These are phyloP conservation scores for Eucalyptus urophylla DNA, from an alignment of 345 rosid genomes.

Conservation along the genomic window DNA sequence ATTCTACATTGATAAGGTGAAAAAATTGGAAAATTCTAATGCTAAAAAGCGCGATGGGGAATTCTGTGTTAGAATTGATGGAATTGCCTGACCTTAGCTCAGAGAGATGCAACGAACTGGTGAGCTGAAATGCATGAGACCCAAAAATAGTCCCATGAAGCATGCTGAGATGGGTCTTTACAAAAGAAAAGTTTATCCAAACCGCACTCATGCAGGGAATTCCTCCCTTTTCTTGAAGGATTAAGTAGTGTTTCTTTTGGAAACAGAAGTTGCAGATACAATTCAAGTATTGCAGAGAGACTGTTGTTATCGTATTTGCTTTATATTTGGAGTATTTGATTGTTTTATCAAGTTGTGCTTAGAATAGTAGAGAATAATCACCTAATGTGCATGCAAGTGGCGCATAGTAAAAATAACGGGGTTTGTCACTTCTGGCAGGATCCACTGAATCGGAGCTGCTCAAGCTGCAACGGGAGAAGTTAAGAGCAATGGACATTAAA, in stretches of 20 bases:
- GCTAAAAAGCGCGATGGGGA: background rate
- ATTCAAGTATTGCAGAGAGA: background rate
- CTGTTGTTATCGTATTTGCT: background rate
- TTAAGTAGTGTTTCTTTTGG: background rate
- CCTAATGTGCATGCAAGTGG: background rate
- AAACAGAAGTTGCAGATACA: background rate
- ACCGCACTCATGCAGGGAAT: background rate
- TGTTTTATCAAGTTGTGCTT: background rate
- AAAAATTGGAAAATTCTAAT: background rate
- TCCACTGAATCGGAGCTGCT: conserved; percentile 39
- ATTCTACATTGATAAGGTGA: background rate
- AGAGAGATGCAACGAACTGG: background rate
- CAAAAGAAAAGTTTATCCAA: background rate
- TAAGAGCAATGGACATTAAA: conserved; percentile 54
- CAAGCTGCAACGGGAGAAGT: conserved; percentile 48
- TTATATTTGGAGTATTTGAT: background rate
- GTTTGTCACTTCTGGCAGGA: conserved; percentile 21
- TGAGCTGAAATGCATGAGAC: background rate
- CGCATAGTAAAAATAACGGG: background rate
- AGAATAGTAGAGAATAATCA: background rate
- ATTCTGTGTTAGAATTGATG: background rate
- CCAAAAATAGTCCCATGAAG: background rate
- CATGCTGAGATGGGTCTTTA: background rate
- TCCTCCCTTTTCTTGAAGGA: background rate
- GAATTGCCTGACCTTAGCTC: background rate